Evolutionary conservation across 805 yeast genomes (phyloP), one percentile per base, ranked within the genome.

Genomic region (Monosporozyma unispora): DNA sequence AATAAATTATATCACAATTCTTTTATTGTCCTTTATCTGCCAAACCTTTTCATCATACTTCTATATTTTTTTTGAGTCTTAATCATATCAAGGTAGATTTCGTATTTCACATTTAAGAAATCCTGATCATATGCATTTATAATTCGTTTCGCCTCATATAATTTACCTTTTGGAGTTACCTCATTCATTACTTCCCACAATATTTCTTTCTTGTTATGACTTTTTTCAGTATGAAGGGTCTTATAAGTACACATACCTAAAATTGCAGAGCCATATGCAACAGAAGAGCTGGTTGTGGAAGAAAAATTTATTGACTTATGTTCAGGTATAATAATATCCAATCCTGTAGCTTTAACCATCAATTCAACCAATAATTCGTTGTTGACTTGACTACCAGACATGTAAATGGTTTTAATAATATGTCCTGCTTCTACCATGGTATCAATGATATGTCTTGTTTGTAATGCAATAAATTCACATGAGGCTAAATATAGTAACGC

Each of bases 331-430:
- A 93, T 79, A 51, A 93, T 82, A 16, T 97, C 96, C 70, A 84
- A 73, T 4, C 95, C 95, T 0, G 96, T 88, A 62, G 96, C 86
- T 59, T 91, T 95, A 1, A 97, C 96, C 65, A 93, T 76, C 52
- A 93, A 70, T 70, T 95, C 78, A 82, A 93, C 89, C 53, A 93
- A 75, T 50, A 93, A 71, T 16, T 89, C 85, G 68, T 93, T 93
- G 62, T 97, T 80, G 67, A 96, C 90, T 67, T 93, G 99, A 31
- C 99, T 98, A 50, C 99, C 99, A 53, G 91, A 82, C 82, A 93
- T 82, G 70, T 83, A 93, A 53, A 93, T 81, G 21, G 87, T 77
- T 18, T 76, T 72, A 54, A 93, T 78, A 10, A 72, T 56, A 70
- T 91, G 96, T 1, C 99, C 99, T 2, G 85, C 73, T 49, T 73